Evolutionary conservation across 306 rosid species (phyloP), one percentile per base, ranked within the genome.

Genomic region (Cicer pinnatifidum): DNA sequence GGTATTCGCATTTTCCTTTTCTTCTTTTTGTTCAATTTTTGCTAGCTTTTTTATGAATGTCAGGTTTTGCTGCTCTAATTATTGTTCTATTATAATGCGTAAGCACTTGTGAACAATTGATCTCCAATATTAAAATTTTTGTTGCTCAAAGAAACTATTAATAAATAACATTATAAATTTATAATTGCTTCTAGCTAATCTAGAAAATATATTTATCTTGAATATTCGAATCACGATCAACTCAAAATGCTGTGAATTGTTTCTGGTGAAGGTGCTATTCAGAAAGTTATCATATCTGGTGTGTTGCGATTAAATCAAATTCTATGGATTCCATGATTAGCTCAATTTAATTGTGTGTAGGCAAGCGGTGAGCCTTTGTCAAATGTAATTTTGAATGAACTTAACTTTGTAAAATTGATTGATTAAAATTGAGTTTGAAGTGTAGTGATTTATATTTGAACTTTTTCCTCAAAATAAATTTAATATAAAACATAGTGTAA

Each of bases 211-310:
- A 67, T 44, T 13, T 51, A 59, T 59, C 19, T 51, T 77, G 79
- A 57, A 67, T 20, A 66, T 60, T 4, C 69, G 12, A 17, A 39
- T 59, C 52, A 68, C 80, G 50, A 61, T 78, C 38, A 45, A 52
- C 8, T 15, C 50, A n/a, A 8, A 45, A 51, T 16, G 40, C 20
- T 50, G 23, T 38, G 13, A 71, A 67, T 23, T n/a, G 38, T 45
- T 13, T 59, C 76, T 58, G 39, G 51, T 57, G 52, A 40, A 33
- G 6, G 8, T 39, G 20, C 9, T 16, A 80, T 80, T 70, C 13
- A 33, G 59, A 23, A 39, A 39, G 58, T 23, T 33, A 17, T 20
- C 63, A 48, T 65, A 64, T 71, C 54, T 39, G 35, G 45, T 60
- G 40, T 38, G 45, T 11, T 52, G 66, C 46, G 62, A 20, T 56